Percentiles rank a stretch among this genome's conserved stretches.
phyloP scores from a whole-genome alignment of 768 basidiomycete genomes.

The Mycena leptocephala region DNA sequence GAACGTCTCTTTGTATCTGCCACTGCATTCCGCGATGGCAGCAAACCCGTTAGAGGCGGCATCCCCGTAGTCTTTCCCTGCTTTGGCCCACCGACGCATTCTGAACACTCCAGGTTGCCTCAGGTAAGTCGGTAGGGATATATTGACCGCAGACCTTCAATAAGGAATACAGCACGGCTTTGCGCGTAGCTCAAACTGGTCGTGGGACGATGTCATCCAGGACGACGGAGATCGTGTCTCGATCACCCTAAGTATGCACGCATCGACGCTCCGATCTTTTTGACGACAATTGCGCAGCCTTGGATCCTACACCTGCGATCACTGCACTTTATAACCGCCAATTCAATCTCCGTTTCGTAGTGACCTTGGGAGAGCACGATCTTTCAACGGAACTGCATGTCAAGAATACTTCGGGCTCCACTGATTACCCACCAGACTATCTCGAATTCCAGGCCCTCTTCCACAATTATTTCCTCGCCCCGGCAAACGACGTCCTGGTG shows the following conservation, averaged over 20 bases:
- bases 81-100: slow-evolving; percentile 89
- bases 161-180: slow-evolving; percentile 84
- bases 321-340: slow-evolving; percentile 69
- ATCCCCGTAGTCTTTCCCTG: slow-evolving; percentile 85
- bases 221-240: slow-evolving; percentile 83
- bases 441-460: slow-evolving; percentile 95
- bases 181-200: slow-evolving; percentile 86
- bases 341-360: slow-evolving; percentile 86
- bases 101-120: slow-evolving; percentile 76
- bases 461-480: slow-evolving; percentile 89
- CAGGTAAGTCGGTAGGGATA: slow-evolving; percentile 45
- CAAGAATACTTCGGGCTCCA: slow-evolving; percentile 72
- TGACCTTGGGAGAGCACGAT: slow-evolving; percentile 82
- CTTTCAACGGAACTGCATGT: slow-evolving; percentile 89
- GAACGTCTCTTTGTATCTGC: slow-evolving; percentile 90
- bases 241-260: slow-evolving; percentile 80
- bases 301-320: slow-evolving; percentile 77
- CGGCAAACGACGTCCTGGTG: slow-evolving; percentile 72
- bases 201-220: slow-evolving; percentile 72
- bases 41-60: slow-evolving; percentile 66
- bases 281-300: slow-evolving; percentile 57
- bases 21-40: slow-evolving; percentile 82
- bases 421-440: slow-evolving; percentile 52
- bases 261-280: slow-evolving; percentile 3
- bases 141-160: background rate